Conservation (phyloP, 768 basidiomycete genomes). For the Xerocomellus amylosporus region DNA sequence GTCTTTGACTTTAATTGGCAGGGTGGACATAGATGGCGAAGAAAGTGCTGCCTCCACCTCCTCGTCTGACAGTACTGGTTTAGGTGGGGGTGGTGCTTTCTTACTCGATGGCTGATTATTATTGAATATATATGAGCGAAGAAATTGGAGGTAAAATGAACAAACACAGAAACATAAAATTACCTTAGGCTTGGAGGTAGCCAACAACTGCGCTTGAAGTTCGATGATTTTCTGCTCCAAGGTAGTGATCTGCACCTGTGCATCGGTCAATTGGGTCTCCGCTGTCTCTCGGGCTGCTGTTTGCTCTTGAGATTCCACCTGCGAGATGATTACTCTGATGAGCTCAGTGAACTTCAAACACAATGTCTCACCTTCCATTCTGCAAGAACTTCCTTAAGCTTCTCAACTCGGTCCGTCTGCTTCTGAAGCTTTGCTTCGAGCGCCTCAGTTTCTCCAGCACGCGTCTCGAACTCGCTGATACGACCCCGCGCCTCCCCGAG, state of each 20-base stretch:
- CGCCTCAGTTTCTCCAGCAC: constrained; percentile 21
- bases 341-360: background rate
- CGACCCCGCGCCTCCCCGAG: constrained; percentile 44
- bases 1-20: constrained; percentile 13
- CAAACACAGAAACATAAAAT: background rate
- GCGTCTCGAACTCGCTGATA: constrained; percentile 31
- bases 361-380: constrained; percentile 46
- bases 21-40: constrained; percentile 15
- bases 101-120: constrained; percentile 12
- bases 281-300: constrained; percentile 37
- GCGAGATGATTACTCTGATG: background rate
- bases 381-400: constrained; percentile 39
- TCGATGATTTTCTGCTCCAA: constrained; percentile 42
- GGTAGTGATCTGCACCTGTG: constrained; percentile 22
- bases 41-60: constrained; percentile 21
- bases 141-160: constrained; percentile 16
- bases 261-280: constrained; percentile 35
- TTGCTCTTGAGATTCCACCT: constrained; percentile 42
- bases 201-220: constrained; percentile 44
- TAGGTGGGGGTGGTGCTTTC: constrained; percentile 5
- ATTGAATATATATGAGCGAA: background rate
- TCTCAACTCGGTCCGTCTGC: constrained; percentile 41
- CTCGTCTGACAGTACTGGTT: constrained; percentile 18
- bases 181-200: constrained; percentile 33
- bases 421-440: constrained; percentile 42